Evolutionary conservation across 2,329 filamentous ascomycete species (phyloP).

Genomic region (Byssochlamys sp.): DNA sequence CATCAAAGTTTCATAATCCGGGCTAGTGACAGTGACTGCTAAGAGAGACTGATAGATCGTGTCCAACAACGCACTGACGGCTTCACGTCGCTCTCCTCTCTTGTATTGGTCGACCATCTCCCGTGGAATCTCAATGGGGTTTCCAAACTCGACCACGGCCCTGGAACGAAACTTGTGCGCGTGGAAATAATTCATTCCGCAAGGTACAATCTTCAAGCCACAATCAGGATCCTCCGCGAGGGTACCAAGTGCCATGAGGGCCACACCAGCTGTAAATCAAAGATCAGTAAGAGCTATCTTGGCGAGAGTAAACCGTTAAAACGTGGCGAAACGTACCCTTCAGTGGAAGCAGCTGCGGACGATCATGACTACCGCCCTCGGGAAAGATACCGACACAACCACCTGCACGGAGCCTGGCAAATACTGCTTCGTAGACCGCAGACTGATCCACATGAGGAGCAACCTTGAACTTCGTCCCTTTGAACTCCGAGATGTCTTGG

Average conservation of each 20-base stretch:
- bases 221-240: conserved; percentile 76
- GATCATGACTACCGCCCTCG: conserved; percentile 90
- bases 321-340: conserved; percentile 46
- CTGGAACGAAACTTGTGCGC: conserved; percentile 95
- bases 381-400: conserved; percentile 95
- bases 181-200: conserved; percentile 99
- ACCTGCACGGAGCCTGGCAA: conserved; percentile 67
- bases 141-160: conserved; percentile 90
- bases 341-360: conserved; percentile 78
- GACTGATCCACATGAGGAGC: conserved; percentile 91
- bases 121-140: conserved; percentile 70
- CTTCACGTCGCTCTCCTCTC: conserved; percentile 71
- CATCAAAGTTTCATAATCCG: conserved; percentile 94
- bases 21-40: conserved; percentile 80
- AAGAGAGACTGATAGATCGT: conserved; percentile 76
- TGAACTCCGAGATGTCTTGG: conserved; percentile 49
- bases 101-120: conserved; percentile 81
- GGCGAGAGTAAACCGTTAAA: not conserved
- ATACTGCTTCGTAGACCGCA: conserved; percentile 86
- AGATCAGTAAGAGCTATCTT: conserved; percentile 11
- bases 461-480: conserved; percentile 74
- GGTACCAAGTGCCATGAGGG: conserved; percentile 92
- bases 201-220: conserved; percentile 86
- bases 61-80: conserved; percentile 75
- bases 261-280: conserved; percentile 61